Evolutionary conservation across 495 filamentous ascomycete genomes (phyloP), one percentile per base, ranked within the genome.

Genomic region (Penicillium odoratum): DNA sequence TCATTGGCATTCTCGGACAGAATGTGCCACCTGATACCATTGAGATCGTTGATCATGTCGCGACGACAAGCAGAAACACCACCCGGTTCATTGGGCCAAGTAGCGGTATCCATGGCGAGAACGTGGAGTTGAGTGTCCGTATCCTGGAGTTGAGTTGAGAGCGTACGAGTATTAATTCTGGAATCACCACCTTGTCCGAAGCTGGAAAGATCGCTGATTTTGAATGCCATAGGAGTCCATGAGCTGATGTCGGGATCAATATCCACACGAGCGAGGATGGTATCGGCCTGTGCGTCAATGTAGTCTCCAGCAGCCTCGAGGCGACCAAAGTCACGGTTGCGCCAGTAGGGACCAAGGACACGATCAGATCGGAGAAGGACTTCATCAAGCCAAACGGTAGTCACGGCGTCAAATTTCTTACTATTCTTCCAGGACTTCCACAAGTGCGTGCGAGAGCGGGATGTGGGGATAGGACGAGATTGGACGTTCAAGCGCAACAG

Each of bases 101-200:
- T 51, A 40, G 48, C 48, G 15, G 48, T 51, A 51, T 51, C 48
- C 48, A 51, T 51, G 13, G 48, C 48, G 48, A 51, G 48, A 51
- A 51, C 48, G 48, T 51, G 48, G 48, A 51, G 48, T 33, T 51
- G 48, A 26, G 48, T 51, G 13, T 51, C 48, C n/a, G 48, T 51
- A 40, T 51, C 48, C 18, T 51, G 48, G 31, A 51, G 30, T 16
- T 51, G 48, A n/a, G 48, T 51, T 2, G 48, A 51, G 4, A 51
- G 48, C 18, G 48, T 51, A n/a, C 48, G 48, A 26, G 48, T 51
- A 28, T 51, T 51, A n/a, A 51, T 51, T 51, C 48, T 51, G 31
- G 48, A 25, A 26, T 51, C 48, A 40, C 48, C 48, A 38, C 48
- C 48, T 11, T 51, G 30, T 51, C 48, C 48, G 34, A 51, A 51